phyloP scores from a whole-genome alignment of 306 rosid genomes.

The Castanospermum australe region DNA sequence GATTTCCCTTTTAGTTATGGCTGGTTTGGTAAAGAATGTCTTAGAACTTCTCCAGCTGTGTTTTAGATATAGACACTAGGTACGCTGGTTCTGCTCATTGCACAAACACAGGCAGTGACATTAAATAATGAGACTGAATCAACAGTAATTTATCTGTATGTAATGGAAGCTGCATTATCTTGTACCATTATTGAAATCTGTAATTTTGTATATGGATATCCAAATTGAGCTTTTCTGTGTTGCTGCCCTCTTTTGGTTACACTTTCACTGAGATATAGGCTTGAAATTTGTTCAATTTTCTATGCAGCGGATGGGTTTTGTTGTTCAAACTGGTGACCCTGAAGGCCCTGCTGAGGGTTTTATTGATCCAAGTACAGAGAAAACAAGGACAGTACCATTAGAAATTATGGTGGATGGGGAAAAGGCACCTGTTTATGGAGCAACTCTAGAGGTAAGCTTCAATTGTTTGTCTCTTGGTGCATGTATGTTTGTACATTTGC shows the following conservation, averaged over 20 bases:
- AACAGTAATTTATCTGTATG: neutral
- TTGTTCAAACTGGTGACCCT: conserved; percentile 97
- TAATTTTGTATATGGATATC: neutral
- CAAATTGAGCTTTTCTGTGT: neutral
- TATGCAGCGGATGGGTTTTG: conserved; percentile 92
- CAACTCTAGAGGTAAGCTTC: conserved; percentile 82
- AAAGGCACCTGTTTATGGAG: conserved; percentile 85
- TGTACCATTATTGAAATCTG: neutral
- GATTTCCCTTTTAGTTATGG: neutral
- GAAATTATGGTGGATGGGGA: conserved; percentile 79
- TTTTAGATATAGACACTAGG: neutral
- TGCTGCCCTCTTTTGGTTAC: neutral
- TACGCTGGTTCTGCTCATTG: conserved; percentile 19
- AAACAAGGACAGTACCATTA: conserved; percentile 77
- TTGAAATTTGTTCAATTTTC: conserved; percentile 5
- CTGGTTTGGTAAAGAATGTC: conserved; percentile 15
- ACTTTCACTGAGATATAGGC: conserved; percentile 2
- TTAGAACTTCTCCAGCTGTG: neutral
- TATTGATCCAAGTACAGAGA: conserved; percentile 95
- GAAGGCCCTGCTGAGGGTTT: conserved; percentile 99
- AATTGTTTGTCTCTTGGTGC: neutral
- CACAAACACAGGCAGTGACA: conserved; percentile 5
- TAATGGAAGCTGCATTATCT: neutral
- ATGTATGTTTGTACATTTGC: neutral
- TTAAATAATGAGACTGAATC: neutral